Conservation (phyloP, 2,329 filamentous ascomycete species). For the Sarocladium brachiariae region DNA sequence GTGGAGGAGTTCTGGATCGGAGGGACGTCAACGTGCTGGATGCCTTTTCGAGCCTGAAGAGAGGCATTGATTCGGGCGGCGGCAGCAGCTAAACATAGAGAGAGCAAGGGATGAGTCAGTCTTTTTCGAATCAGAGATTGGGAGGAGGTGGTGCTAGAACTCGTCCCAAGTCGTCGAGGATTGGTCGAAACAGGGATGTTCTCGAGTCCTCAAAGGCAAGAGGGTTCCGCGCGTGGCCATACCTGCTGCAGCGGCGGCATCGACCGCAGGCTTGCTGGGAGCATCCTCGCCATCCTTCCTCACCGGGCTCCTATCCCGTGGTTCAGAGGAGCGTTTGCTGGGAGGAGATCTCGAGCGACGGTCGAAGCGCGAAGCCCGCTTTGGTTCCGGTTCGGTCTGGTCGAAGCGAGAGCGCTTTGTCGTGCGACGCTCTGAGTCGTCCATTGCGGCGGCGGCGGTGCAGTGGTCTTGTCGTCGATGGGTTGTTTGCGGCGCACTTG, state of each 20-base stretch:
- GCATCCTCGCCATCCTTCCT: slow-evolving; percentile 36
- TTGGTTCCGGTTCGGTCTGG: slow-evolving; percentile 76
- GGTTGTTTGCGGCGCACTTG: too few species aligned
- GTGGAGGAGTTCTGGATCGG: slow-evolving; percentile 61
- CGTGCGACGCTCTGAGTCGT: slow-evolving; percentile 65
- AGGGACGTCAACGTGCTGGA: slow-evolving; percentile 84
- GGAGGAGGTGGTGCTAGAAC: too few species aligned
- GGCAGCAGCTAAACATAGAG: slow-evolving; percentile 85
- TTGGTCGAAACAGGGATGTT: too few species aligned
- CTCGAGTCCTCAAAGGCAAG: too few species aligned
- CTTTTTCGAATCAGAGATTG: too few species aligned
- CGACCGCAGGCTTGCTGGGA: slow-evolving; percentile 43
- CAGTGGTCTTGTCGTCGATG: too few species aligned
- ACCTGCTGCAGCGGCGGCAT: slow-evolving; percentile 76
- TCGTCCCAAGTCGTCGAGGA: too few species aligned
- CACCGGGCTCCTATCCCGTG: slow-evolving; percentile 69
- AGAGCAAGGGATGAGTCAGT: too few species aligned
- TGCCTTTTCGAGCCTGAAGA: slow-evolving; percentile 78
- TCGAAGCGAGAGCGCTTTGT: slow-evolving; percentile 90
- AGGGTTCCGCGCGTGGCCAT: slow-evolving; percentile 21
- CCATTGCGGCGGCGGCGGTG: too few species aligned
- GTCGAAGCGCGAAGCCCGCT: slow-evolving; percentile 76
- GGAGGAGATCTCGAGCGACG: slow-evolving; percentile 82
- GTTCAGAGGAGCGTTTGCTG: slow-evolving; percentile 58
- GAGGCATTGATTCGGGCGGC: slow-evolving; percentile 82